These are phyloP conservation scores for Huntiella moniliformis DNA, from an alignment of 2,329 filamentous ascomycete species.

Conservation along the genomic window DNA sequence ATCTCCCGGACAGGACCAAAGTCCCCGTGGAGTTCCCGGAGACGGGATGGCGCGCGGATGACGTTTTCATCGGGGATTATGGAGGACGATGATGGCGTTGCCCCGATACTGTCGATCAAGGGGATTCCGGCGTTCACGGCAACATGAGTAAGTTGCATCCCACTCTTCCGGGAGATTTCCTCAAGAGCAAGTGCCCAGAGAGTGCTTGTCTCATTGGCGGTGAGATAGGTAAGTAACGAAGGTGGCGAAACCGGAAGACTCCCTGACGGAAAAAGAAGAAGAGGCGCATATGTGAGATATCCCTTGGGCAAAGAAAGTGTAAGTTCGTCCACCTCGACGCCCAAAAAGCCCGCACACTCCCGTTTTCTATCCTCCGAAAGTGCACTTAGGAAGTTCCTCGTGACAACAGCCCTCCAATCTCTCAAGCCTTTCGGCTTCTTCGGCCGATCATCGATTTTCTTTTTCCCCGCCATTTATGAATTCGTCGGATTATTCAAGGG, in stretches of 20 bases:
- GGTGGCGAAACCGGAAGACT: conserved; percentile 30
- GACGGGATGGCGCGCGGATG: conserved; percentile 51
- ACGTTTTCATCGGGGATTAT: conserved; percentile 38
- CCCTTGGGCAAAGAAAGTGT: conserved; percentile 16
- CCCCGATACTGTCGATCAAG: conserved; percentile 13
- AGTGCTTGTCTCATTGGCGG: conserved; percentile 14
- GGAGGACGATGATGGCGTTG: conserved; percentile 8
- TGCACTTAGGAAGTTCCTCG: too few relatives aligned
- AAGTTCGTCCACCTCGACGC: background rate
- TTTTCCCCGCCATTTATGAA: too few relatives aligned
- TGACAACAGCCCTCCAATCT: too few relatives aligned
- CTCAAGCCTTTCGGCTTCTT: too few relatives aligned
- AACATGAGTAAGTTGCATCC: conserved; percentile 31
- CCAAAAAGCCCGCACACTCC: too few relatives aligned
- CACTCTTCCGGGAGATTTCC: conserved; percentile 25
- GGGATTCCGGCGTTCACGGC: conserved; percentile 46
- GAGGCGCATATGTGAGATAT: conserved; percentile 41
- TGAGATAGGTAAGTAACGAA: conserved; percentile 19
- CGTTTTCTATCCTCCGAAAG: too few relatives aligned
- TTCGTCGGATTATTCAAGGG: too few relatives aligned
- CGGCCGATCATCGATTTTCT: too few relatives aligned
- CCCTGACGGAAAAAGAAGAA: conserved; percentile 40
- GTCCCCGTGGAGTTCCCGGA: conserved; percentile 52
- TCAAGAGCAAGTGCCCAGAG: conserved; percentile 33
- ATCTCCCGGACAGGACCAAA: conserved; percentile 34